Evolutionary conservation across 1,284 basidiomycete species (phyloP).

Genomic region (Kalmanozyma brasiliensis): DNA sequence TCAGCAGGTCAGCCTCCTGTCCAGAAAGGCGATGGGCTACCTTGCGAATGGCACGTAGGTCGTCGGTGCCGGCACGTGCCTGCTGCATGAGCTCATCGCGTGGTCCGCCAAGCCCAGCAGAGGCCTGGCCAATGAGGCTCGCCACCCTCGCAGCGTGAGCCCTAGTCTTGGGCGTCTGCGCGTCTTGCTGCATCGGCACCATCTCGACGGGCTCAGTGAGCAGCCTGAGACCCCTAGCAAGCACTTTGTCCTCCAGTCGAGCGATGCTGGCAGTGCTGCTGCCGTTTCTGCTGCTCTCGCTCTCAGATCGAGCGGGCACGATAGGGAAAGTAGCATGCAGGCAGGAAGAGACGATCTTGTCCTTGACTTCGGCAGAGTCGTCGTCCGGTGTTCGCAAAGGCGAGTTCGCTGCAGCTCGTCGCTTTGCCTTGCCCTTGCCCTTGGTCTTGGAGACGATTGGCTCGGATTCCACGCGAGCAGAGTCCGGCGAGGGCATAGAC

Average conservation of each 20-base stretch:
- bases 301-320: slow-evolving; percentile 2
- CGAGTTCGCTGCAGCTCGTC: slow-evolving; percentile 6
- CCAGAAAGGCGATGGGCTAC: slow-evolving; percentile 26
- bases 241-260: slow-evolving; percentile 30
- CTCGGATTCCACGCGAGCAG: neutral
- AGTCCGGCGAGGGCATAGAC: neutral
- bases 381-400: slow-evolving; percentile 4
- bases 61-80: slow-evolving; percentile 7
- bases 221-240: slow-evolving; percentile 25
- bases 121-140: slow-evolving; percentile 35
- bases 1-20: slow-evolving; percentile 49
- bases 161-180: slow-evolving; percentile 9
- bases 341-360: slow-evolving; percentile 15
- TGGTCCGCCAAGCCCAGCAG: slow-evolving; percentile 23
- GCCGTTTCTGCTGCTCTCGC: slow-evolving; percentile 11
- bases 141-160: slow-evolving; percentile 30
- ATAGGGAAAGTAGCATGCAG: slow-evolving; percentile 47
- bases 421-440: slow-evolving; percentile 10
- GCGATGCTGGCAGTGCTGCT: slow-evolving; percentile 18
- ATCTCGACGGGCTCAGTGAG: slow-evolving; percentile 37
- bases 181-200: slow-evolving; percentile 6
- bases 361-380: slow-evolving; percentile 22
- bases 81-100: slow-evolving; percentile 21
- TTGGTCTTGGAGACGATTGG: slow-evolving; percentile 7
- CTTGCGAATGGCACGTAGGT: slow-evolving; percentile 27